Base-by-base conservation (phyloP, 768 basidiomycete genomes). In the Tricholoma terreum region DNA sequence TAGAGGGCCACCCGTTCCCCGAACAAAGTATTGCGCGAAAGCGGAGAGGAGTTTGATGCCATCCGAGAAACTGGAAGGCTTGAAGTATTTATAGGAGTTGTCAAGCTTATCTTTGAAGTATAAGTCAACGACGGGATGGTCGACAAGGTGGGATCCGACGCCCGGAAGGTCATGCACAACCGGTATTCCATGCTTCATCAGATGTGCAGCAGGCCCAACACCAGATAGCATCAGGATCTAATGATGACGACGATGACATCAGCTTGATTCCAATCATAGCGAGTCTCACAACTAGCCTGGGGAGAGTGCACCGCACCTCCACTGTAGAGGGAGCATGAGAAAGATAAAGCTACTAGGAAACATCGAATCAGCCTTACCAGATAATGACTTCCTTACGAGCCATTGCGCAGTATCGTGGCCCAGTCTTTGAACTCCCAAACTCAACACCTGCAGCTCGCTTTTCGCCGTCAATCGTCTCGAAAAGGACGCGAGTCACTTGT, bases 181-280 rank as follows among this genome's bases (percentile, higher is more conserved):
- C 0, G 81, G 74, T 19, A 94, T 85, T 5, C 71, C 69, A 55
- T 84, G 73, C 35, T 74, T 67, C 10, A 73, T 61, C 35, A 93
- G 76, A 11, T 88, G 77, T 1, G 74, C 74, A 1, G 78, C 76
- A 34, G 90, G 88, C 2, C 92, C 92, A 48, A 94, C 73, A 10
- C 92, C 92, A 35, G 88, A 90, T 15, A 90, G 76, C 78, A 88
- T 79, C 12, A 90, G 76, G 51, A 89, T 80, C 74, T n/a, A n/a
- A n/a, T 88, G 71, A 19, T n/a, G 12, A 17, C 12, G 24, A 17
- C 9, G n/a, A 35, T 21, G n/a, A 34, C 3, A 9, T 35, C 21
- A 43, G 14, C 9, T 15, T 3, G 11, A 7, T 14, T 30, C 1
- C 30, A 45, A 38, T 11, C 10, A 22, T 9, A 12, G 15, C 11